Conservation (phyloP, 1,284 basidiomycete species). For the Cryptococcus sp. region DNA sequence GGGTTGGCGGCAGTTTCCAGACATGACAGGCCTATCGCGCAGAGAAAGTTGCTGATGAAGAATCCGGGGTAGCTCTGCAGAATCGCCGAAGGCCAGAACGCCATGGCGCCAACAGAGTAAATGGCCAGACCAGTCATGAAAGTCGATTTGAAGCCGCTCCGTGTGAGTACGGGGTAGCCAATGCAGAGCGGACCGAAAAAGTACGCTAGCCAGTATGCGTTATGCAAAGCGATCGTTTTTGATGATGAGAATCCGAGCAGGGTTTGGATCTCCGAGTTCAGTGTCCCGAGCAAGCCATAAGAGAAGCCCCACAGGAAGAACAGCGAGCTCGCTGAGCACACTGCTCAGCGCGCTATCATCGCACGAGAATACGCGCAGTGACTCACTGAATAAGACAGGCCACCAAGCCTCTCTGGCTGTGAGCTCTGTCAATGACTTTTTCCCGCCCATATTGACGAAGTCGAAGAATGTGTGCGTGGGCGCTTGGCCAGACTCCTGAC, state of each 20-base stretch:
- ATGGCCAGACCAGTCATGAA: slow-evolving; percentile 50
- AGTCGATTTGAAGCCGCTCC: slow-evolving; percentile 48
- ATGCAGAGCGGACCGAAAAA: slow-evolving; percentile 37
- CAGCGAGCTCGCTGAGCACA: slow-evolving; percentile 38
- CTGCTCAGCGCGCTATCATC: slow-evolving; percentile 5
- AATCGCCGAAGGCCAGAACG: slow-evolving; percentile 52
- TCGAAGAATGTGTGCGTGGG: slow-evolving; percentile 48
- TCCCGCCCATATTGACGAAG: slow-evolving; percentile 47
- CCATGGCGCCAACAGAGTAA: slow-evolving; percentile 47
- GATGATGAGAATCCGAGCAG: slow-evolving; percentile 32
- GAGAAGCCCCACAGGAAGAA: slow-evolving; percentile 53
- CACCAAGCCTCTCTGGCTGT: slow-evolving; percentile 43
- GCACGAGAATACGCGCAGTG: no score
- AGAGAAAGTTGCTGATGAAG: slow-evolving; percentile 50
- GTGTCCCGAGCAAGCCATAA: slow-evolving; percentile 48
- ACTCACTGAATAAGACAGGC: slow-evolving; percentile 46
- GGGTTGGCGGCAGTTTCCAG: slow-evolving; percentile 52
- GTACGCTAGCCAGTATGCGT: slow-evolving; percentile 50
- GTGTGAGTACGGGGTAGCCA: slow-evolving; percentile 42
- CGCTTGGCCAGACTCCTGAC: slow-evolving; percentile 21
- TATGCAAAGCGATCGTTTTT: slow-evolving; percentile 38
- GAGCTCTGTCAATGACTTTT: slow-evolving; percentile 45
- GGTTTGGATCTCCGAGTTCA: slow-evolving; percentile 42
- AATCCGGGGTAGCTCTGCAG: slow-evolving; percentile 47
- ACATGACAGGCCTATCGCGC: slow-evolving; percentile 42